phyloP scores from a whole-genome alignment of 2,329 filamentous ascomycete species.

The Alternaria incomplexa region DNA sequence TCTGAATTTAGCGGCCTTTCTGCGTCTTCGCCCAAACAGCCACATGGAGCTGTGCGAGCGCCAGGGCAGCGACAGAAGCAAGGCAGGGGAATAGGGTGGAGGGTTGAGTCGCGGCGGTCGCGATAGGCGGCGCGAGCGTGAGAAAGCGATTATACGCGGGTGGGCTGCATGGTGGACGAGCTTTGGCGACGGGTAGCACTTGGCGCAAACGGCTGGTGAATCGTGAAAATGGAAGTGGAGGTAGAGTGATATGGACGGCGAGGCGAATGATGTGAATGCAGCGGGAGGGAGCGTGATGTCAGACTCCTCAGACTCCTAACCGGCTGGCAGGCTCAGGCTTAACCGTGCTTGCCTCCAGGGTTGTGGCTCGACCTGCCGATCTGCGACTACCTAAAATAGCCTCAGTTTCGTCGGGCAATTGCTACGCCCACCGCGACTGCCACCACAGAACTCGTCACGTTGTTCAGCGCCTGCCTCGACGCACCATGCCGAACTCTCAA shows the following conservation, averaged over 20 bases:
- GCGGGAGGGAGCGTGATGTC: constrained; percentile 9
- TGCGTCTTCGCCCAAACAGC: constrained; percentile 79
- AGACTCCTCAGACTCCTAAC: constrained; percentile 7
- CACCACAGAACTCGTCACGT: not conserved
- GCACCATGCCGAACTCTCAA: constrained; percentile 9
- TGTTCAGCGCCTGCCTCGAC: constrained; percentile 3
- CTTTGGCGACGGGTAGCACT: constrained; percentile 11
- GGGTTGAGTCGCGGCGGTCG: constrained; percentile 12
- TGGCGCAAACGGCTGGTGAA: not conserved
- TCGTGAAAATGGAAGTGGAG: not conserved
- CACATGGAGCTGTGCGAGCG: constrained; percentile 64
- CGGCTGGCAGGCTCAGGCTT: not conserved
- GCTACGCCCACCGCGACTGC: not conserved
- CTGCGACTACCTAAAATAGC: constrained; percentile 30
- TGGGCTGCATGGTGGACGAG: constrained; percentile 27
- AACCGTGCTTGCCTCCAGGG: not conserved
- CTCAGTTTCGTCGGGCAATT: not conserved
- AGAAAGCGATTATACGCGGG: constrained; percentile 23
- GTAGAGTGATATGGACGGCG: not conserved
- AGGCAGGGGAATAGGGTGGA: not conserved
- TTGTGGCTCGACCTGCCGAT: constrained; percentile 19
- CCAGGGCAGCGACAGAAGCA: constrained; percentile 7
- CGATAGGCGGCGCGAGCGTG: constrained; percentile 20
- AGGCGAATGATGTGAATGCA: not conserved
- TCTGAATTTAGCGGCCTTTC: constrained; percentile 64